Percentiles rank a stretch among this genome's conserved stretches.
Conservation (phyloP, 371 early-diverging fungal genomes). For the Mortierella sp. region DNA sequence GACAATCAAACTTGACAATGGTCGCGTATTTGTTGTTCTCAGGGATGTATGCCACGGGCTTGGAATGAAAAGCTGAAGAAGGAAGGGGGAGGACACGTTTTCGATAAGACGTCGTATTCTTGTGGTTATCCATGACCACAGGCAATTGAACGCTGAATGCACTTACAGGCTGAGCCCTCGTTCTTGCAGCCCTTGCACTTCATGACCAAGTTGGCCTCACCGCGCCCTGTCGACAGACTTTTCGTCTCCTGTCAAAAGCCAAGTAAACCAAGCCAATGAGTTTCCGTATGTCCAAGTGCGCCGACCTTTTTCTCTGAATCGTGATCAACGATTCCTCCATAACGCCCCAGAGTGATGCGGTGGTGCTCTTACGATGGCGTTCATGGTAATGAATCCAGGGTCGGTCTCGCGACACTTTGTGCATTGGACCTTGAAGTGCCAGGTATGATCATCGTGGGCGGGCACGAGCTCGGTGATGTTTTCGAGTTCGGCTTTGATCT, state of each 20-base stretch:
- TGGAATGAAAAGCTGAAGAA: slow-evolving; percentile 65
- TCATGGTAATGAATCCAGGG: slow-evolving; percentile 80
- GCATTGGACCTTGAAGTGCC: slow-evolving; percentile 89
- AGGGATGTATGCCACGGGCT: slow-evolving; percentile 68
- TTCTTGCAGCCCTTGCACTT: slow-evolving; percentile 93
- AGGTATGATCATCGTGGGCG: slow-evolving; percentile 69
- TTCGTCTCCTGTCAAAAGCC: slow-evolving; percentile 31
- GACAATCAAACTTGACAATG: slow-evolving; percentile 82
- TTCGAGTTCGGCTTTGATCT: slow-evolving; percentile 82
- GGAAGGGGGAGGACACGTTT: not conserved
- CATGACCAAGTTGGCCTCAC: slow-evolving; percentile 90
- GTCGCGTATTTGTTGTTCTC: slow-evolving; percentile 73
- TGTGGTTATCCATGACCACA: not conserved
- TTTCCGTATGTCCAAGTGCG: too few species aligned
- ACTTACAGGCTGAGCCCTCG: slow-evolving; percentile 77
- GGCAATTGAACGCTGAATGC: not conserved
- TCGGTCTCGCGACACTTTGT: slow-evolving; percentile 84
- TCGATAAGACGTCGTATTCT: not conserved
- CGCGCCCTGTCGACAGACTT: slow-evolving; percentile 64
- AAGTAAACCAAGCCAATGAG: too few species aligned
- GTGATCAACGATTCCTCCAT: too few species aligned
- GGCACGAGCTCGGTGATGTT: slow-evolving; percentile 83
- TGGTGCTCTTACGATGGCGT: slow-evolving; percentile 68
- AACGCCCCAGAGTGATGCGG: too few species aligned
- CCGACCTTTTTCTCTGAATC: too few species aligned